Evolutionary conservation across 192 early-diverging fungal species (phyloP), one percentile per base, ranked within the genome.

Genomic region (Mortierella alpina): DNA sequence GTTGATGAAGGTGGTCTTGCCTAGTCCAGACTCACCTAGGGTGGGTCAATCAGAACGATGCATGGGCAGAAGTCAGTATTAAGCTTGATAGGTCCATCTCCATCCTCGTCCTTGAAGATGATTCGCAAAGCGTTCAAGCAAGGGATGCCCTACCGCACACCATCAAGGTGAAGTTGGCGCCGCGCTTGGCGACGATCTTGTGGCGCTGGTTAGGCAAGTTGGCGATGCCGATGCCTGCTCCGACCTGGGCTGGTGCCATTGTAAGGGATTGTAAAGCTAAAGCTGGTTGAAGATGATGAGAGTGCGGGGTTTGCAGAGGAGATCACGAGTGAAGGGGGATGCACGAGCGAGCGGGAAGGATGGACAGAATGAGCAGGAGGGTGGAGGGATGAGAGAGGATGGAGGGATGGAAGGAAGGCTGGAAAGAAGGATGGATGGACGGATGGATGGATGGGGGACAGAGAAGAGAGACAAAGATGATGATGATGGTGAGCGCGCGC

Each of bases 1-100:
- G 90, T 99, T 99, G 90, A 98, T 93, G 84, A 96, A 99, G 12
- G 98, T 99, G 13, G 98, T 96, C 86, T 99, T 99, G 55, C 98
- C 98, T 45, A 95, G 88, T 72, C 98, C 98, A 67, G 97, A 98
- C 87, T 97, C 96, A 67, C 97, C 94, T 96, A 77, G 23, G 14
- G 53, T 11, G 18, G 10, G 49, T 20, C 6, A 68, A 15, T 51
- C 13, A 17, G 17, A 11, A 15, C 50, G 50, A 3, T 31, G 31
- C 31, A 31, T 31, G 31, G 31, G 31, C 31, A 31, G 3, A 31
- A 17, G 41, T n/a, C 58, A 41, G 58, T 59, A 31, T 31, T 31
- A 31, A 31, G 31, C 31, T 31, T 31, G 31, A 31, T 3, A 31
- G 31, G 31, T 31, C 31, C 31, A 31, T 2, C 31, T 31, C 31